Base-by-base conservation (phyloP, 2,329 filamentous ascomycete genomes). In the Clonostachys rosea region DNA sequence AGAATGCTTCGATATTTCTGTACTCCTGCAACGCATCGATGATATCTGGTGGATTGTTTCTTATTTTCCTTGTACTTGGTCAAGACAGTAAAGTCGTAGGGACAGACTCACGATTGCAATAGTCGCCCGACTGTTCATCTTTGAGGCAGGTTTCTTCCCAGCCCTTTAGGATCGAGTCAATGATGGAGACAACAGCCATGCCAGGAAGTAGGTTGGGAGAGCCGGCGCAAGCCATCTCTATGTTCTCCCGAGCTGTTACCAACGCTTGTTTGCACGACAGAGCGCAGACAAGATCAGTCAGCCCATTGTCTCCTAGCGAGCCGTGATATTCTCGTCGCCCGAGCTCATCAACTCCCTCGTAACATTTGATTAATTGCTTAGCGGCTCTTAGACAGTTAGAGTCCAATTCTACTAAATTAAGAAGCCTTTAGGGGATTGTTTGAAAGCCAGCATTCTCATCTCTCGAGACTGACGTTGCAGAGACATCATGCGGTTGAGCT, bases 71-170 rank as follows among this genome's bases (percentile, higher is more conserved):
- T 18, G 5, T 18, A 18, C 18, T 18, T 18, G 18, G 18, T 18
- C 18, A 18, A 18, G 18, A 18, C 3, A 18, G 18, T 18, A 18
- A 18, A 18, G 5, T 18, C 10, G 11, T 13, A 2, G 4, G 37
- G 6, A 14, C 36, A n/a, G 18, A 46, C 46, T 40, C 17, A 48
- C 48, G 37, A 18, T 48, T 48, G 42, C 46, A 48, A 30, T 49
- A 50, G 12, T 48, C 30, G 11, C 46, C 43, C 6, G 49, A 20
- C 5, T 18, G n/a, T 14, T 12, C 16, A 24, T 50, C 46, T 40
- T 48, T 50, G 16, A 39, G 46, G 33, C 49, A 50, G 8, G 43
- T 48, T 20, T 46, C 49, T 12, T 50, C 46, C 24, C 40, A 50
- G 9, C 43, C 46, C 24, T 30, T 7, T 11, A n/a, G 1, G 34